Evolutionary conservation across 1,139 yeast genomes (phyloP).

Genomic region (Blastobotrys arbuscula): DNA sequence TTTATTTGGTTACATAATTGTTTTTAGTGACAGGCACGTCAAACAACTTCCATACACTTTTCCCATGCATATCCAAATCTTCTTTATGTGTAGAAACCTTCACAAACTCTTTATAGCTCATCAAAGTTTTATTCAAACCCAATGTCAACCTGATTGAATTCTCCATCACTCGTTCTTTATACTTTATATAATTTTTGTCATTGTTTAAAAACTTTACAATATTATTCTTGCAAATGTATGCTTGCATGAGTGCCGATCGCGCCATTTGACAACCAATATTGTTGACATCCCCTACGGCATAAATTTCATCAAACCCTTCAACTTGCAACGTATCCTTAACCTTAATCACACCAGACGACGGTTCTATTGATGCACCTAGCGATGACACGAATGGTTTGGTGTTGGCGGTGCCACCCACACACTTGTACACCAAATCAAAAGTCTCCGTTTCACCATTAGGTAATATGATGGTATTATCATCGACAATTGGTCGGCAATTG

Average conservation of each 20-base stretch:
- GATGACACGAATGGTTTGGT: constrained; percentile 11
- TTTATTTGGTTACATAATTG: neutral
- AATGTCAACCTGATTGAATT: constrained; percentile 16
- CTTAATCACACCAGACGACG: constrained; percentile 14
- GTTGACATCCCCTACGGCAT: constrained; percentile 24
- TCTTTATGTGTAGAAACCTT: constrained; percentile 14
- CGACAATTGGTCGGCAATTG: constrained; percentile 14
- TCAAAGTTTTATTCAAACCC: constrained; percentile 15
- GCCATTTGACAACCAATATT: constrained; percentile 19
- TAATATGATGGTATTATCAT: neutral
- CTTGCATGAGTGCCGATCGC: constrained; percentile 18
- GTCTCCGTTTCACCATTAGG: constrained; percentile 12
- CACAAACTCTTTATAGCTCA: constrained; percentile 9
- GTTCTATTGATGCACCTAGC: constrained; percentile 12
- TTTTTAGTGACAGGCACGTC: constrained; percentile 7
- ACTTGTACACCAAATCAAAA: constrained; percentile 18
- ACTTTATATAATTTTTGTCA: constrained; percentile 2
- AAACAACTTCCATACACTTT: constrained; percentile 14
- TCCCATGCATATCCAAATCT: constrained; percentile 13
- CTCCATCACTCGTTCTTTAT: constrained; percentile 15
- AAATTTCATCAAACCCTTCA: constrained; percentile 15
- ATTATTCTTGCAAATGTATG: constrained; percentile 15
- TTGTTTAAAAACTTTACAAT: constrained; percentile 10
- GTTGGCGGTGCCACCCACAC: constrained; percentile 18
- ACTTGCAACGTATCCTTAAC: constrained; percentile 21